Evolutionary conservation across 129 eudicot genomes (phyloP).

Genomic region (Solidago caesia): DNA sequence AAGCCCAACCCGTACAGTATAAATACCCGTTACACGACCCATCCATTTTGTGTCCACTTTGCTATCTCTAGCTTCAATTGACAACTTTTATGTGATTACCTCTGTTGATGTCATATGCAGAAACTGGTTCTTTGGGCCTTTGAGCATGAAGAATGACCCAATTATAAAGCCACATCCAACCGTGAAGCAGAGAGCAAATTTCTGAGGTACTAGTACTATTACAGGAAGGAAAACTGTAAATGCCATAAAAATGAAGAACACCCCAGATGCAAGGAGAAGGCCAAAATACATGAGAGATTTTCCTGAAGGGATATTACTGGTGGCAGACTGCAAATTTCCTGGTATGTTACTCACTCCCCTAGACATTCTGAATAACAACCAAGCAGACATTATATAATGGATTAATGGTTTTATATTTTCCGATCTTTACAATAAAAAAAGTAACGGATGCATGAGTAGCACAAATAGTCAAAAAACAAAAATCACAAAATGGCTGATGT

Average conservation of each 20-base stretch:
- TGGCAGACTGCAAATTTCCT: slow-evolving; percentile 88
- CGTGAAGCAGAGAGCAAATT: slow-evolving; percentile 89
- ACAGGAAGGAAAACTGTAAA: slow-evolving; percentile 86
- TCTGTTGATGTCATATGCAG: slow-evolving; percentile 81
- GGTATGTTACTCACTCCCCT: slow-evolving; percentile 91
- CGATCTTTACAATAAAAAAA: slow-evolving; percentile 2
- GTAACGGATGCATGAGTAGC: background rate
- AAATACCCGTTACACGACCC: background rate
- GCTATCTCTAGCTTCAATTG: too few species aligned
- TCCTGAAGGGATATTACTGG: slow-evolving; percentile 90
- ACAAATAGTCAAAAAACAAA: background rate
- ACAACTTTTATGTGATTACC: slow-evolving; percentile 39
- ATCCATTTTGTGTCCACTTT: background rate
- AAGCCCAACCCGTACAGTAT: background rate
- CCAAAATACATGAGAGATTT: slow-evolving; percentile 91
- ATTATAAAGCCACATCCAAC: slow-evolving; percentile 80
- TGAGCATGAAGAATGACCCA: slow-evolving; percentile 88
- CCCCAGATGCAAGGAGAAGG: slow-evolving; percentile 75
- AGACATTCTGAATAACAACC: slow-evolving; percentile 58
- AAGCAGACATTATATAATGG: background rate
- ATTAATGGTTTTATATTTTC: background rate
- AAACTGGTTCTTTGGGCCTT: slow-evolving; percentile 82
- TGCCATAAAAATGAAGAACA: slow-evolving; percentile 84
- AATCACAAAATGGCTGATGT: background rate
- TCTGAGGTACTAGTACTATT: slow-evolving; percentile 90